Base-by-base conservation (phyloP, 2,329 filamentous ascomycete species). In the Alternaria ethzedia region DNA sequence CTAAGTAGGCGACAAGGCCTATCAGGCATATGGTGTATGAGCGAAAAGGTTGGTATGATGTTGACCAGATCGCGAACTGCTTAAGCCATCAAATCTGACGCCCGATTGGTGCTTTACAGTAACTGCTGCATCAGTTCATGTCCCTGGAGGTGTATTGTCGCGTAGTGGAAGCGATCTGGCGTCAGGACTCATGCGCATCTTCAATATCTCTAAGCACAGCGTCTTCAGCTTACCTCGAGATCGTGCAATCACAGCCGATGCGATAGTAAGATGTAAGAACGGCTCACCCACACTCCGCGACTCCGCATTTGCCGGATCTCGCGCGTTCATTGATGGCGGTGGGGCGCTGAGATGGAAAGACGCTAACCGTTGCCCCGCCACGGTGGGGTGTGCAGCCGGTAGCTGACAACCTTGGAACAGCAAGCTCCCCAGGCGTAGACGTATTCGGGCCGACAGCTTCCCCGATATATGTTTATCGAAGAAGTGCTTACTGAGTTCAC, bases 1-100 rank as follows among this genome's bases (percentile, higher is more conserved):
- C 89, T 89, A 89, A 90, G 66, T 83, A 89, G 59, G 90, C 89
- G 32, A 87, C 88, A 79, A 79, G 82, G 8, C 78, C 92, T 32
- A 86, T 90, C 70, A 89, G 89, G 11, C 84, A 87, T 0, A 78
- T 92, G 41, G 83, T 86, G 11, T 87, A 90, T 59, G 85, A 83
- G 12, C 4, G 4, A 26, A 26, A n/a, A n/a, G n/a, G n/a, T n/a
- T n/a, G 80, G 43, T 91, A 43, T n/a, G 2, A 26, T 12, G n/a
- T 30, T 54, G 30, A 8, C 21, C 2, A 21, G 2, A 91, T 86
- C 23, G 88, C 82, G 36, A 91, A 92, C 74, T 87, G 85, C 70
- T 84, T 87, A 45, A 86, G 88, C 90, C 77, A 69, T 83, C 75
- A 5, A 21, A 3, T 54, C 1, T 6, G 15, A 32, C 28, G 28